Evolutionary conservation across 1,139 yeast genomes (phyloP).

Genomic region (Suhomyces taliae): DNA sequence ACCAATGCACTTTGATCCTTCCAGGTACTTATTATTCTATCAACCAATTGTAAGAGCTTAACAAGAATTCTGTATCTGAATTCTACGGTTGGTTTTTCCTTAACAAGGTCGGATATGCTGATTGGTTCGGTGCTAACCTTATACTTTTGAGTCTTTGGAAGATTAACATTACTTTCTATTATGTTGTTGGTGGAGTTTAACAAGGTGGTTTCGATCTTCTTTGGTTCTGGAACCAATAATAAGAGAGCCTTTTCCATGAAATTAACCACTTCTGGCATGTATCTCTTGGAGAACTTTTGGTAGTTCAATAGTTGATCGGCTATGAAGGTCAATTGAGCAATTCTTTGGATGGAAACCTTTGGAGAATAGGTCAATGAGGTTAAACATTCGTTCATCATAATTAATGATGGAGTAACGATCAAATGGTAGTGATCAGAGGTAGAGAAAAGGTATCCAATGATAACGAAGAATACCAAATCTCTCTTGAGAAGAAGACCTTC

Average conservation of each 20-base stretch:
- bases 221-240: slow-evolving; percentile 46
- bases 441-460: slow-evolving; percentile 79
- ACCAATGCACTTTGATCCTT: slow-evolving; percentile 62
- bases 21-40: slow-evolving; percentile 48
- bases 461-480: slow-evolving; percentile 66
- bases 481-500: slow-evolving; percentile 23
- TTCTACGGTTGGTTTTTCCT: slow-evolving; percentile 11
- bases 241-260: slow-evolving; percentile 57
- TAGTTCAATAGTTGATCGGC: slow-evolving; percentile 65
- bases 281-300: slow-evolving; percentile 78
- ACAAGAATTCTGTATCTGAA: slow-evolving; percentile 33
- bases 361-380: slow-evolving; percentile 35
- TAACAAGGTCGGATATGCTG: slow-evolving; percentile 22
- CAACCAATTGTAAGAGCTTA: slow-evolving; percentile 29
- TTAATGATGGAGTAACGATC: slow-evolving; percentile 79
- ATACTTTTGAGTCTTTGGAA: slow-evolving; percentile 17
- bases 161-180: slow-evolving; percentile 19
- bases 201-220: slow-evolving; percentile 11
- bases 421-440: slow-evolving; percentile 96
- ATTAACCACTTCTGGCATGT: slow-evolving; percentile 71
- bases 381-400: slow-evolving; percentile 71
- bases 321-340: slow-evolving; percentile 55
- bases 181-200: slow-evolving; percentile 10
- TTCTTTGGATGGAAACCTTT: slow-evolving; percentile 43
- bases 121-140: slow-evolving; percentile 11